Conservation (phyloP, 345 rosid species). For the Jatropha curcas region DNA sequence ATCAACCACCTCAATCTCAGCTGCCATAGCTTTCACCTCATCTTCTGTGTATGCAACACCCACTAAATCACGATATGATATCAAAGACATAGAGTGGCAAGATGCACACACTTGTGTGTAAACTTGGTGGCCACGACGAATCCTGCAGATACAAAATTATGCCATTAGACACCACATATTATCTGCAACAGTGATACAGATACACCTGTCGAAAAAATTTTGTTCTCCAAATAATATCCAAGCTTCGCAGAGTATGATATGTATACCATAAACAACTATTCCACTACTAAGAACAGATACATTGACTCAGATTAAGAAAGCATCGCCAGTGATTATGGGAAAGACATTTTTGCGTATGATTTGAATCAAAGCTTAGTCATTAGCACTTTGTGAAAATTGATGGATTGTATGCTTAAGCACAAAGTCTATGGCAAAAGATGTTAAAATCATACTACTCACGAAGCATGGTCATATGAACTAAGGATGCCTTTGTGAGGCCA, state of each 20-base stretch:
- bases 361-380: neutral
- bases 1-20: constrained; percentile 96
- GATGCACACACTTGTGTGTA: constrained; percentile 98
- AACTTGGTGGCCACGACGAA: constrained; percentile 99
- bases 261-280: neutral
- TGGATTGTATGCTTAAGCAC: neutral
- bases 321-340: neutral
- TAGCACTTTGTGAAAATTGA: neutral
- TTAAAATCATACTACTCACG: constrained; percentile 57
- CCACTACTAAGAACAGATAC: neutral
- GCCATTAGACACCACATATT: constrained; percentile 2
- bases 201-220: too few species aligned
- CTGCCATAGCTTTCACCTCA: constrained; percentile 98
- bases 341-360: neutral
- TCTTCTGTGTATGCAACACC: constrained; percentile 99
- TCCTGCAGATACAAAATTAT: constrained; percentile 56
- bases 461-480: constrained; percentile 97
- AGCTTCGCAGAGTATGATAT: neutral
- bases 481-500: constrained; percentile 99
- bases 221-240: neutral
- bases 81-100: constrained; percentile 96
- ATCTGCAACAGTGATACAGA: too few species aligned
- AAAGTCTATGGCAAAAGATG: constrained; percentile 9
- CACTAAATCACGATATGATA: constrained; percentile 91
- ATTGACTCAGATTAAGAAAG: neutral